Evolutionary conservation across 331 rosid genomes (phyloP), one percentile per base, ranked within the genome.

Genomic region (Arachis monticola): DNA sequence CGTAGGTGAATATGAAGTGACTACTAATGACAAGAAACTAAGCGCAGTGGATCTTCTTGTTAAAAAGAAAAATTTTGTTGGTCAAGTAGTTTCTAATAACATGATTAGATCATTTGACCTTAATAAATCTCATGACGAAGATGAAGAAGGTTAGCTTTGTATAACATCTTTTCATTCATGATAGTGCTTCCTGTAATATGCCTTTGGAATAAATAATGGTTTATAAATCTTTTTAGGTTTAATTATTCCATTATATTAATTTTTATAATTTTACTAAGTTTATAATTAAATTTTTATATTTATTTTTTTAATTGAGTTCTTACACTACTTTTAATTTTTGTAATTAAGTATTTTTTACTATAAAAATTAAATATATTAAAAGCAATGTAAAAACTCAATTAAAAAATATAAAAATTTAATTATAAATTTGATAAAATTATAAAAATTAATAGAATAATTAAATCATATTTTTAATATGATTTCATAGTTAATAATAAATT

Each of bases 81-180:
- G 3, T 53, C 5, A 10, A 32, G 10, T 10, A 10, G 12, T 2
- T 32, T 41, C 10, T 38, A 38, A 38, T 38, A 38, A 38, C 41
- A 4, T 38, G 48, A 42, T 14, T 2, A 7, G 2, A 1, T n/a
- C 57, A 52, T 12, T 75, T 40, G 79, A 75, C 66, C 32, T 75
- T 17, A 75, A 75, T 31, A n/a, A 42, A 50, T 57, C 63, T 42
- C 46, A 31, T 8, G 47, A 4, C 11, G 71, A 42, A 70, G 65
- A 70, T 9, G 44, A 41, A 17, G 44, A 41, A 17, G 79, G 61
- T 41, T 14, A 50, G 71, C 62, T 35, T 66, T 22, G 41, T 38
- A 5, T 45, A 40, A 12, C 6, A 12, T 52, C 6, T 52, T 52
- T 13, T 52, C 57, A 52, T 52, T 52, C 0, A 4, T 52, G 7